Conservation (phyloP, 2,329 filamentous ascomycete species). For the Cladorrhinum sp. region DNA sequence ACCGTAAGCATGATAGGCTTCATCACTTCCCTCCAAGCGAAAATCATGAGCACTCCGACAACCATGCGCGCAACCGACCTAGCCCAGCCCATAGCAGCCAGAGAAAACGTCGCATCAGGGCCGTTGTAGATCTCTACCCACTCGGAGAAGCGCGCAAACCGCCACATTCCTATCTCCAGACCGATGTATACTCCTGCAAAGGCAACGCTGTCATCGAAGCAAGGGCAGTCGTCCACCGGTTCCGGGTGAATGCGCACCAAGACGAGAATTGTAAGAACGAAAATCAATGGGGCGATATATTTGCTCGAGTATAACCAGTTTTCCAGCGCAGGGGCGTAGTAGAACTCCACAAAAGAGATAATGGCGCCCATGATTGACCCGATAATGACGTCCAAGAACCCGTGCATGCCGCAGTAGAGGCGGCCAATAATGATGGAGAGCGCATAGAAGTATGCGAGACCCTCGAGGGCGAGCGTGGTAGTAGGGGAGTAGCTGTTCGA, state of each 20-base stretch:
- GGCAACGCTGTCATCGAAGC: slow-evolving; percentile 92
- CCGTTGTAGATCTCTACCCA: slow-evolving; percentile 45
- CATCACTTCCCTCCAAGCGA: slow-evolving; percentile 85
- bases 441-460: slow-evolving; percentile 77
- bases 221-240: slow-evolving; percentile 93
- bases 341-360: slow-evolving; percentile 58
- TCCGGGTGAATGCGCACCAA: slow-evolving; percentile 90
- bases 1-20: slow-evolving; percentile 76
- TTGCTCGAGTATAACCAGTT: slow-evolving; percentile 64
- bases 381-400: slow-evolving; percentile 84
- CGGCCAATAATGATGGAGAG: slow-evolving; percentile 86
- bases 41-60: slow-evolving; percentile 77
- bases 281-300: slow-evolving; percentile 61
- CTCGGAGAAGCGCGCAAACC: slow-evolving; percentile 58
- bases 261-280: slow-evolving; percentile 65
- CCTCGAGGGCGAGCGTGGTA: slow-evolving; percentile 61
- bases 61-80: slow-evolving; percentile 66
- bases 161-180: slow-evolving; percentile 78
- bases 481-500: slow-evolving; percentile 59
- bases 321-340: slow-evolving; percentile 62
- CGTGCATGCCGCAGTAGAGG: slow-evolving; percentile 98
- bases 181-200: slow-evolving; percentile 91
- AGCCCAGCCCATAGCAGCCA: slow-evolving; percentile 63
- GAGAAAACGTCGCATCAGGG: slow-evolving; percentile 56
- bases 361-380: slow-evolving; percentile 74